Conservation (phyloP, 2,329 filamentous ascomycete genomes). For the Metarhizium album region DNA sequence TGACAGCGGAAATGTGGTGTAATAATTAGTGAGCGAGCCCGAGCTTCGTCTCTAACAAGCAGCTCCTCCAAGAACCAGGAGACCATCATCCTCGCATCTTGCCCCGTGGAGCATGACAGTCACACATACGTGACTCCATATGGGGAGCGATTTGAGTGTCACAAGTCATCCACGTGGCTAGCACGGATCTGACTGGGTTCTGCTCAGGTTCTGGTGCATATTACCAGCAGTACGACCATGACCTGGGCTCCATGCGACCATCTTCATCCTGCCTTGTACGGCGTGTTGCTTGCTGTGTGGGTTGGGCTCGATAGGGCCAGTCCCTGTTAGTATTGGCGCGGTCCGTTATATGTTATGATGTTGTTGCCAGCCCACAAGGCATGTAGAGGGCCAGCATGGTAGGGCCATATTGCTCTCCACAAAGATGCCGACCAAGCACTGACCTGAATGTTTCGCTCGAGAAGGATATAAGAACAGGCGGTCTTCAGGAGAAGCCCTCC, state of each 20-base stretch:
- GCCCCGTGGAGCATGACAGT: neutral
- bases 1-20: neutral
- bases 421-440: neutral
- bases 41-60: neutral
- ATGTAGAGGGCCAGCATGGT: neutral
- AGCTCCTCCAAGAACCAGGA: neutral
- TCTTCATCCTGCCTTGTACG: slow-evolving; percentile 26
- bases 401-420: neutral
- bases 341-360: neutral
- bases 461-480: neutral
- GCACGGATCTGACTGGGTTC: neutral
- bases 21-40: neutral
- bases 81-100: neutral
- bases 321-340: neutral
- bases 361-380: too few relatives aligned
- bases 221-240: slow-evolving; percentile 3
- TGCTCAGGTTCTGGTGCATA: neutral
- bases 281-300: slow-evolving; percentile 18
- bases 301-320: slow-evolving; percentile 38
- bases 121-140: neutral
- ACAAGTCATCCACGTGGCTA: slow-evolving; percentile 5
- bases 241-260: slow-evolving; percentile 55
- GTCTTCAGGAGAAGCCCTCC: too few relatives aligned
- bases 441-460: neutral
- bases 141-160: neutral